These are phyloP conservation scores for Sporothrix pallida DNA, from an alignment of 2,329 filamentous ascomycete species.

Conservation along the genomic window DNA sequence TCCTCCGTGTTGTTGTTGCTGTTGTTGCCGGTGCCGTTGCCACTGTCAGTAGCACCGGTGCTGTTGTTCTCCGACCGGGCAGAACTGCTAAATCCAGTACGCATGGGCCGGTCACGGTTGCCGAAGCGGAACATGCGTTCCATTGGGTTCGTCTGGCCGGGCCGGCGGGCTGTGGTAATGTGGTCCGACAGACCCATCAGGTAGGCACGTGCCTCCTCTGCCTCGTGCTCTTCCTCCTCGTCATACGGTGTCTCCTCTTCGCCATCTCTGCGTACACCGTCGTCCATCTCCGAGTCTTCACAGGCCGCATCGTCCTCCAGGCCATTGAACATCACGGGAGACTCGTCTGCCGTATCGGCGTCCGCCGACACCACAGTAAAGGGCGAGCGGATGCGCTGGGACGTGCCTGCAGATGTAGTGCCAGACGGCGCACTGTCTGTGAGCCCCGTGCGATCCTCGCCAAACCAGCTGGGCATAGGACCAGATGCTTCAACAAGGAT, in stretches of 20 bases:
- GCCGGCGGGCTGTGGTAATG: constrained; percentile 1
- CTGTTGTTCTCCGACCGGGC: neutral
- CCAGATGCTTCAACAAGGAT: neutral
- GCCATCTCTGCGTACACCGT: constrained; percentile 54
- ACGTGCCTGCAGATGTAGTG: constrained; percentile 33
- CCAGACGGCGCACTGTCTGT: constrained; percentile 23
- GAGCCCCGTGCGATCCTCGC: neutral
- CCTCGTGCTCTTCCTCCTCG: constrained; percentile 50
- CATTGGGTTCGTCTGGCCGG: neutral
- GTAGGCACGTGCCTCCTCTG: constrained; percentile 41
- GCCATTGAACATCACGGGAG: constrained; percentile 24
- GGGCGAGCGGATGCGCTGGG: constrained; percentile 34
- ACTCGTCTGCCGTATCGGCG: constrained; percentile 34
- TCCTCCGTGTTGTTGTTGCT: constrained; percentile 39
- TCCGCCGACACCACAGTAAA: constrained; percentile 34
- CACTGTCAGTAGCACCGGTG: neutral
- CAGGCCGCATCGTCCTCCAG: constrained; percentile 45
- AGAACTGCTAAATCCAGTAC: constrained; percentile 31
- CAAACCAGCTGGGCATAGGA: neutral
- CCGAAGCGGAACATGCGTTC: constrained; percentile 10
- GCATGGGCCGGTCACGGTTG: constrained; percentile 38
- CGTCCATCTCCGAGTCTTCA: constrained; percentile 62
- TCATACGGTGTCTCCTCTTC: constrained; percentile 51
- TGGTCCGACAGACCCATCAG: constrained; percentile 36
- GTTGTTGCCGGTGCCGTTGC: neutral